Conservation (phyloP, 75 land plant species). For the Picea sitchensis region DNA sequence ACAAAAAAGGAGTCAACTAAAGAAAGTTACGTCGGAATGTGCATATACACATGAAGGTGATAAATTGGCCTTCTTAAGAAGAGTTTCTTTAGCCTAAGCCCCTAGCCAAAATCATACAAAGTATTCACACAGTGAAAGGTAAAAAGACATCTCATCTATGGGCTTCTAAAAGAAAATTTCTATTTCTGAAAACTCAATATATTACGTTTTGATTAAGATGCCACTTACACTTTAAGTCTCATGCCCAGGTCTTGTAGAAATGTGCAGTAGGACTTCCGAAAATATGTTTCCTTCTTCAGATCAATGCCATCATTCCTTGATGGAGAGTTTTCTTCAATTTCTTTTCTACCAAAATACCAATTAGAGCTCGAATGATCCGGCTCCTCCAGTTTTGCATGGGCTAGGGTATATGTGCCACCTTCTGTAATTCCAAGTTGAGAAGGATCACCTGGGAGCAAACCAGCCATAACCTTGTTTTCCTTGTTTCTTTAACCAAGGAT, state of each 20-base stretch:
- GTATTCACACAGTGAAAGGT: neutral
- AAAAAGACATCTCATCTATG: neutral
- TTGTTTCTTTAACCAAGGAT: neutral
- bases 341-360: slow-evolving; percentile 77
- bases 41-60: neutral
- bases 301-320: slow-evolving; percentile 80
- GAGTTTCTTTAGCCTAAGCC: neutral
- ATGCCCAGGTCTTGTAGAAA: slow-evolving; percentile 86
- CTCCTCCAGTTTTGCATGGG: slow-evolving; percentile 55
- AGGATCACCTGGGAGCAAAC: slow-evolving; percentile 31
- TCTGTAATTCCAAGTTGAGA: slow-evolving; percentile 40
- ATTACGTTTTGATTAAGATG: neutral
- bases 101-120: slow-evolving; percentile 1
- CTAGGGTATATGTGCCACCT: slow-evolving; percentile 21
- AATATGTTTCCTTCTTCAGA: slow-evolving; percentile 78
- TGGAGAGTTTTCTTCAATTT: slow-evolving; percentile 85
- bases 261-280: slow-evolving; percentile 84
- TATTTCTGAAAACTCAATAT: neutral
- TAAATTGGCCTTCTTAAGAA: neutral
- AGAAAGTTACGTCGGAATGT: neutral
- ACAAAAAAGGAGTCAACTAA: neutral
- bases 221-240: slow-evolving; percentile 78
- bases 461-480: slow-evolving; percentile 22
- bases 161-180: neutral
- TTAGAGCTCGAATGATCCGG: slow-evolving; percentile 42